Evolutionary conservation across 2,329 filamentous ascomycete species (phyloP).

Genomic region (Aspergillus texensis): DNA sequence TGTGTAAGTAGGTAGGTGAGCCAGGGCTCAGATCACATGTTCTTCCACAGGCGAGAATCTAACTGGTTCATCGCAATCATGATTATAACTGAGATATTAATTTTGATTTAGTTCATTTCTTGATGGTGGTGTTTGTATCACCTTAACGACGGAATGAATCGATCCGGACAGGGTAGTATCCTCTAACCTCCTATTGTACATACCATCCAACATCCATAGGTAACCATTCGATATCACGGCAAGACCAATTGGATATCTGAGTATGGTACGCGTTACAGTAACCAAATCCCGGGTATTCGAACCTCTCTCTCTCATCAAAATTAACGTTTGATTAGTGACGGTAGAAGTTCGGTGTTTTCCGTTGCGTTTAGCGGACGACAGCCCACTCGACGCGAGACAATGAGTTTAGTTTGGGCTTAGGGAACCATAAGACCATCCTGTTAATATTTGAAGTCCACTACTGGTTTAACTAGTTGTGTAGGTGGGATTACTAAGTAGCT

Average conservation of each 20-base stretch:
- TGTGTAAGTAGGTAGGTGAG: neutral
- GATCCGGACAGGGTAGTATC: neutral
- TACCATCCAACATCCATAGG: neutral
- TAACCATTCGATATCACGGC: neutral
- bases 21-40: conserved; percentile 27
- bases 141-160: neutral
- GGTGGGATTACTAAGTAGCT: neutral
- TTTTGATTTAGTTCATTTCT: neutral
- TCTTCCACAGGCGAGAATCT: conserved; percentile 17
- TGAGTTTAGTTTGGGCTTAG: neutral
- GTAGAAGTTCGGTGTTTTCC: neutral
- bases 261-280: neutral
- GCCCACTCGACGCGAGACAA: neutral
- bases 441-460: neutral
- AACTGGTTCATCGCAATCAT: neutral
- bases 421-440: neutral
- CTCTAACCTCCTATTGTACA: too few species aligned
- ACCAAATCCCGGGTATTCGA: neutral
- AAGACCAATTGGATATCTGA: neutral
- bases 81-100: neutral
- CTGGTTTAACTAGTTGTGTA: neutral
- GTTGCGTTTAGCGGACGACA: neutral
- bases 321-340: neutral
- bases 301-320: neutral
- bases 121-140: neutral